These are phyloP conservation scores for Cryphonectria nitschkei DNA, from an alignment of 2,329 filamentous ascomycete species.

Conservation along the genomic window DNA sequence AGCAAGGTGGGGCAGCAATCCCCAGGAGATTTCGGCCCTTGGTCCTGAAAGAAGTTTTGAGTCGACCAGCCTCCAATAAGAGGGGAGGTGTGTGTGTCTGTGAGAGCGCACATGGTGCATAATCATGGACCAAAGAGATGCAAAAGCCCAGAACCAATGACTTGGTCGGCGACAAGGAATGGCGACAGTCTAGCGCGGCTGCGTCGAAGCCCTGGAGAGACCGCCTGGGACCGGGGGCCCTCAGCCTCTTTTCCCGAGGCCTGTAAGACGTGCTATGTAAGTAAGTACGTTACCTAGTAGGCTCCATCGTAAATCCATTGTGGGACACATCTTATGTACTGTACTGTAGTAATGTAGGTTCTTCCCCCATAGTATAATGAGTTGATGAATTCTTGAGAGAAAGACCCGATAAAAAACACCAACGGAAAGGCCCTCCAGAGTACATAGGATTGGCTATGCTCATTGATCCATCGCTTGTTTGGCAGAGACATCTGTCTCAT, in stretches of 20 bases:
- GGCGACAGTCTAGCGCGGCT: slow-evolving; percentile 24
- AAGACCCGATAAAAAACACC: too few species aligned
- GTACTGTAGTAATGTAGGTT: background rate
- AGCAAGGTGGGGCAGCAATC: background rate
- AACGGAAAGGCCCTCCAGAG: background rate
- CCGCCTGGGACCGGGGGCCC: background rate
- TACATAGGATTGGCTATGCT: background rate
- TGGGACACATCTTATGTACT: background rate
- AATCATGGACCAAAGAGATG: background rate
- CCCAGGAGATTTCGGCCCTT: slow-evolving; percentile 1
- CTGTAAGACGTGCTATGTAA: background rate
- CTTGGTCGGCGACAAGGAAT: slow-evolving; percentile 21
- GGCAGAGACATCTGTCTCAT: slow-evolving; percentile 4
- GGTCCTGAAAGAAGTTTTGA: slow-evolving; percentile 1
- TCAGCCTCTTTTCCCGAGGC: background rate
- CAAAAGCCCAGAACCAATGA: background rate
- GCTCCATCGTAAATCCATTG: background rate
- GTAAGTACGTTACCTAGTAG: too few species aligned
- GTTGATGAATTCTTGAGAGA: too few species aligned
- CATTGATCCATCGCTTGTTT: background rate
- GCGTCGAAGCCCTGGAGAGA: background rate
- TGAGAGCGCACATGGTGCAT: background rate
- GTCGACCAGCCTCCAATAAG: background rate
- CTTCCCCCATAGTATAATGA: too few species aligned
- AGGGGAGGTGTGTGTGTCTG: background rate